phyloP scores from a whole-genome alignment of 2,329 filamentous ascomycete species.

The Geosmithia morbida region DNA sequence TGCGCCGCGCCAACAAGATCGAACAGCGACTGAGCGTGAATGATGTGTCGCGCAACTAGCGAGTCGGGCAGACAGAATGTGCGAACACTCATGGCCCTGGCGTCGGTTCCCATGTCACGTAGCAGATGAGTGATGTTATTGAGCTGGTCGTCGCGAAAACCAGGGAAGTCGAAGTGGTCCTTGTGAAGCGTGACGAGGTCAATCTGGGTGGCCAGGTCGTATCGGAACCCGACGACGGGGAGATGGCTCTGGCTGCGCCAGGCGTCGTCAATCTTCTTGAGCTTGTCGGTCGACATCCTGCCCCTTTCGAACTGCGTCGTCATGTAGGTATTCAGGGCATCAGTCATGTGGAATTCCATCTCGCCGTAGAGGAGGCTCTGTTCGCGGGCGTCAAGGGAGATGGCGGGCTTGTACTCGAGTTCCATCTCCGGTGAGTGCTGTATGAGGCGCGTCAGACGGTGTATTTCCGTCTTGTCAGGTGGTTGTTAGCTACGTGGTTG shows the following conservation, averaged over 20 bases:
- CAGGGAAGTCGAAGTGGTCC: slow-evolving; percentile 39
- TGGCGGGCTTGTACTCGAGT: slow-evolving; percentile 17
- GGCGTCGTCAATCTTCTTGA: slow-evolving; percentile 32
- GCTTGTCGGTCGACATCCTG: slow-evolving; percentile 34
- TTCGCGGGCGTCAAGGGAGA: slow-evolving; percentile 39
- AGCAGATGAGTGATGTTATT: slow-evolving; percentile 34
- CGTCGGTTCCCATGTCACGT: slow-evolving; percentile 35
- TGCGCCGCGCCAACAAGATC: slow-evolving; percentile 31
- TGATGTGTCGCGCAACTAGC: slow-evolving; percentile 41
- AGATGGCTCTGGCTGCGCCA: slow-evolving; percentile 40
- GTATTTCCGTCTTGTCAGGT: slow-evolving; percentile 19
- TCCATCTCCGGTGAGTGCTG: slow-evolving; percentile 14
- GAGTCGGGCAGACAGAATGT: slow-evolving; percentile 45
- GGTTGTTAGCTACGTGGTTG: slow-evolving; percentile 5
- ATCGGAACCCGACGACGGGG: slow-evolving; percentile 40
- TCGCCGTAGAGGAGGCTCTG: slow-evolving; percentile 46
- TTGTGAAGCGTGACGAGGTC: slow-evolving; percentile 35
- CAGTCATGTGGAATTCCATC: slow-evolving; percentile 39
- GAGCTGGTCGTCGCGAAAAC: slow-evolving; percentile 24
- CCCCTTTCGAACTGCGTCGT: slow-evolving; percentile 37
- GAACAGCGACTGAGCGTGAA: slow-evolving; percentile 36
- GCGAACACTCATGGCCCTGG: slow-evolving; percentile 34
- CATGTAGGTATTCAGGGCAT: slow-evolving; percentile 36
- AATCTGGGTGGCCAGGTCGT: slow-evolving; percentile 46
- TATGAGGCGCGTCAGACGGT: slow-evolving; percentile 16